Evolutionary conservation across 2,329 filamentous ascomycete genomes (phyloP).

Genomic region (Pleoardoris graminearum): DNA sequence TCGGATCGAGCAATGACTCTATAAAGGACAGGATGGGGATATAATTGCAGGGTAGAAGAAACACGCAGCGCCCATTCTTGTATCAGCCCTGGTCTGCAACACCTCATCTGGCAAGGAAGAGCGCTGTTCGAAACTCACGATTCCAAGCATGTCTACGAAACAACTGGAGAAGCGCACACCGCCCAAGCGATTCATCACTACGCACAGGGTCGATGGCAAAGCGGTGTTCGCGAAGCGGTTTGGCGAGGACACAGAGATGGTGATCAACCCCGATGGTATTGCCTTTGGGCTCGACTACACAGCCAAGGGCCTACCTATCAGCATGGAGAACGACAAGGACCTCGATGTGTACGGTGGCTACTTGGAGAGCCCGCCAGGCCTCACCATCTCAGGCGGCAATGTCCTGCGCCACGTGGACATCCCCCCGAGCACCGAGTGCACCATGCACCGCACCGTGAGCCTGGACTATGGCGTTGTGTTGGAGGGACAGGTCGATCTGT

Average conservation of each 20-base stretch:
- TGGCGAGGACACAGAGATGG: slow-evolving; percentile 42
- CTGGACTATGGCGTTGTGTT: slow-evolving; percentile 47
- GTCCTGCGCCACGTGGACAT: slow-evolving; percentile 51
- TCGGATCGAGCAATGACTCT: slow-evolving; percentile 1
- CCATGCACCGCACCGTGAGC: slow-evolving; percentile 48
- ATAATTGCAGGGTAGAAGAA: not conserved
- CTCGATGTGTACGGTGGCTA: slow-evolving; percentile 51
- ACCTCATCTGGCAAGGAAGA: not conserved
- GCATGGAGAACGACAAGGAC: slow-evolving; percentile 53
- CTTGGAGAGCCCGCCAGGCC: slow-evolving; percentile 52
- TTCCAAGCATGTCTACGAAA: not conserved
- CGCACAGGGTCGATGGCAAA: slow-evolving; percentile 41
- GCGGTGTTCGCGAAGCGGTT: slow-evolving; percentile 44
- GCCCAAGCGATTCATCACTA: slow-evolving; percentile 44
- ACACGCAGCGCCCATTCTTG: no score
- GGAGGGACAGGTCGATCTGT: slow-evolving; percentile 44
- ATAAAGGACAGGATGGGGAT: not conserved
- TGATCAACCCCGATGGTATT: slow-evolving; percentile 49
- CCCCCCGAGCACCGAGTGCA: slow-evolving; percentile 36
- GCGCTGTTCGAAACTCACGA: not conserved
- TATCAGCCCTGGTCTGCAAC: not conserved
- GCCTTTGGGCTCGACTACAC: slow-evolving; percentile 56
- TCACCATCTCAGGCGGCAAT: slow-evolving; percentile 54
- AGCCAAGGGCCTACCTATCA: slow-evolving; percentile 53
- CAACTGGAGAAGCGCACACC: slow-evolving; percentile 37